A percentile compares a stretch with the other conserved stretches of the same genome.
Conservation (phyloP, 345 rosid species). For the Melaleuca alternifolia region DNA sequence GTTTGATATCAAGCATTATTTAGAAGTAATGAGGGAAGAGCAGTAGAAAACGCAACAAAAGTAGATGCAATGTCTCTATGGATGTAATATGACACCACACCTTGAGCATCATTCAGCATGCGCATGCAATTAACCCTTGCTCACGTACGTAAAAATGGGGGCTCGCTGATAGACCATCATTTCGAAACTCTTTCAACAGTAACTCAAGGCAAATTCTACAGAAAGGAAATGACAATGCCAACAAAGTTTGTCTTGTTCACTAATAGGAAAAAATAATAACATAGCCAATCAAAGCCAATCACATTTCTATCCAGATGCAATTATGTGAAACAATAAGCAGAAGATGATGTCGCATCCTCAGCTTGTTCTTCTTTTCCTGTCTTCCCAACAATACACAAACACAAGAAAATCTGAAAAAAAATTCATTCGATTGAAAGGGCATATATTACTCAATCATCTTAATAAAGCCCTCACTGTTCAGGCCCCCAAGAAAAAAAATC, state of each 20-base stretch:
- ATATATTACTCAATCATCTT: not conserved
- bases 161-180: not conserved
- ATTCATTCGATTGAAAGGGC: not conserved
- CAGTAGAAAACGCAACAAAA: not conserved
- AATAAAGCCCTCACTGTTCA: not conserved
- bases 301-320: not conserved
- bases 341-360: not conserved
- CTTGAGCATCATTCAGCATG: not conserved
- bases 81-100: not conserved
- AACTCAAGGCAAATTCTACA: not conserved
- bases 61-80: not conserved
- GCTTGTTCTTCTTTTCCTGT: not conserved
- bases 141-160: not conserved
- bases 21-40: not conserved
- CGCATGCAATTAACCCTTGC: not conserved
- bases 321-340: not conserved
- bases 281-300: not conserved
- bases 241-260: not conserved
- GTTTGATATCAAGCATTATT: not conserved
- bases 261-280: not conserved
- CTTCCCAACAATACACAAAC: not conserved
- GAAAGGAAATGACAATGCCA: not conserved
- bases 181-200: not conserved
- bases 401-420: not conserved
- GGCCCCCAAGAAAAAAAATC: not conserved